These are phyloP conservation scores for Heliamphora pulchella DNA, from an alignment of 179 eudicot species.

Conservation along the genomic window DNA sequence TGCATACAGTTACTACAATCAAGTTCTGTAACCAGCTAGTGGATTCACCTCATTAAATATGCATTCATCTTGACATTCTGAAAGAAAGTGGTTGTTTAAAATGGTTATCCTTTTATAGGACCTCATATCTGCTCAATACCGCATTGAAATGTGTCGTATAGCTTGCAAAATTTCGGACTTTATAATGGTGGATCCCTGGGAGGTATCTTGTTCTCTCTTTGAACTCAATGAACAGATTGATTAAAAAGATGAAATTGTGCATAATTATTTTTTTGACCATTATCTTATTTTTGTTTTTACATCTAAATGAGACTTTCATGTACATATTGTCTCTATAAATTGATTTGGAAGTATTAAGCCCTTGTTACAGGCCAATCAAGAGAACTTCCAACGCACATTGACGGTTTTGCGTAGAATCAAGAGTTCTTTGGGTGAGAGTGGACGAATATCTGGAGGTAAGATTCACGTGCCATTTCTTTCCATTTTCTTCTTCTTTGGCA, in stretches of 20 bases:
- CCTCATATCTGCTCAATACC: conserved; percentile 70
- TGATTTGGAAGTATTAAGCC: conserved; percentile 2
- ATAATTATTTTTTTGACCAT: not conserved
- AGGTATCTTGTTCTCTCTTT: conserved; percentile 44
- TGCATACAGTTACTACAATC: not conserved
- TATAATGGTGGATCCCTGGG: conserved; percentile 94
- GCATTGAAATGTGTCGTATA: conserved; percentile 70
- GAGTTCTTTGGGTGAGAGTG: conserved; percentile 33
- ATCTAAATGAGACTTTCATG: not conserved
- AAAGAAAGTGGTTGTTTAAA: conserved; percentile 8
- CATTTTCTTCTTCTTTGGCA: conserved; percentile 2
- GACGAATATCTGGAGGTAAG: conserved; percentile 46
- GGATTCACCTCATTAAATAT: not conserved
- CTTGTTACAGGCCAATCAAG: conserved; percentile 47
- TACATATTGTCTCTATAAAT: not conserved
- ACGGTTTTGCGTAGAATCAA: conserved; percentile 72
- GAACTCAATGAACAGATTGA: not conserved
- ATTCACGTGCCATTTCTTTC: not conserved
- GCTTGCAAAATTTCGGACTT: conserved; percentile 80
- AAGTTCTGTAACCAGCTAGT: not conserved
- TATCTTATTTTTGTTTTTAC: not conserved
- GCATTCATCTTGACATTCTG: not conserved
- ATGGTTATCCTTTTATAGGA: conserved; percentile 33
- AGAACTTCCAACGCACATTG: conserved; percentile 64
- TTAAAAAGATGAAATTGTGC: not conserved